Base-by-base conservation (phyloP, 2,329 filamentous ascomycete species). In the Trichoderma oligosporum region DNA sequence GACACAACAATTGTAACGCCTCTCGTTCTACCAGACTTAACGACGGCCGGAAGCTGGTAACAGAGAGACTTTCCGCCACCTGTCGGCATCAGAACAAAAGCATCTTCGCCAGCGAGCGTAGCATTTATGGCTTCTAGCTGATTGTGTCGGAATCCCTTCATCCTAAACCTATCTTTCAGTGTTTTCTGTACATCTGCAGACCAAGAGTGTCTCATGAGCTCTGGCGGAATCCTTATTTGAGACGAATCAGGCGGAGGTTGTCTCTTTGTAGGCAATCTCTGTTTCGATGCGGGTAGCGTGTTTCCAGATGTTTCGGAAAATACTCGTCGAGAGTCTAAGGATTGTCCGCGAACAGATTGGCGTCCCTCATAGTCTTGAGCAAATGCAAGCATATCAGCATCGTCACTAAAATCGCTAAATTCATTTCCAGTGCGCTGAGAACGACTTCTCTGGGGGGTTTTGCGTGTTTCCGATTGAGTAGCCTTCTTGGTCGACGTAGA, bases 1-100 rank as follows among this genome's bases (percentile, higher is more conserved):
- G 93, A 97, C n/a, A 99, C 84, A 2, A 99, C 94, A 54, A 99
- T 81, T 0, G 93, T 97, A 22, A 99, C 85, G 3, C 94, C 95
- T 31, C 78, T 78, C 0, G 93, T 97, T 65, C 82, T 88, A 41
- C 94, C 94, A 44, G 84, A 88, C 46, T 80, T 83, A 29, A 99
- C 80, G 18, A 97, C 82, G 2, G 94, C 90, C 12, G 94, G 95
- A 11, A 99, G 76, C 70, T 99, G 95, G 70, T 99, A 99, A 71
- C 94, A 97, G 1, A 99, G 78, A 1, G 93, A 97, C 70, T 99
- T 99, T 39, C 94, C 94, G 60, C 94, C 94, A 53, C 94, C 94
- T 0, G 94, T 99, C 2, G 95, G 94, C 94, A 99, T 99, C 36
- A 99, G 78, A 14, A 99, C 88, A 69, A 99, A 99, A 0, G 89